Conservation (phyloP, 805 yeast genomes). For the Blastobotrys muscicola region DNA sequence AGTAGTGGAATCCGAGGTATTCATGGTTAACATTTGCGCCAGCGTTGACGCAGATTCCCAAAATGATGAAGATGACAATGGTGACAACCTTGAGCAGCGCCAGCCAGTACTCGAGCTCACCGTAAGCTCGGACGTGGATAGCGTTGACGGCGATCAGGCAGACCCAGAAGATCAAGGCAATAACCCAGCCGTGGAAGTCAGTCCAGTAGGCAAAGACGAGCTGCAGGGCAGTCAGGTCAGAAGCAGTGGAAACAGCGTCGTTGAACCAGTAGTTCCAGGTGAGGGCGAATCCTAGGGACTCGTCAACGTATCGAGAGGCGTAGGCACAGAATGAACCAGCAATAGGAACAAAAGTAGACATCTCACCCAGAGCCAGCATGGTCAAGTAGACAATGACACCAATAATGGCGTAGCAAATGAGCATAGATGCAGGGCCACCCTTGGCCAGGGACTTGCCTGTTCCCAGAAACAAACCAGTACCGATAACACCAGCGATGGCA, state of each 20-base stretch:
- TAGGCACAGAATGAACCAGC: conserved; percentile 45
- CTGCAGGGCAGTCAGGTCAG: conserved; percentile 40
- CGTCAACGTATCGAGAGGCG: conserved; percentile 41
- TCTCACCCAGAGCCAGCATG: conserved; percentile 46
- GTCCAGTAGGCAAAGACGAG: conserved; percentile 39
- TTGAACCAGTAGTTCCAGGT: conserved; percentile 43
- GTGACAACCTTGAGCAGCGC: conserved; percentile 56
- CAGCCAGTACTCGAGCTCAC: conserved; percentile 61
- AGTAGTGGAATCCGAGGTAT: conserved; percentile 43
- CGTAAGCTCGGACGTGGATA: conserved; percentile 43
- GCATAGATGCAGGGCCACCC: conserved; percentile 46
- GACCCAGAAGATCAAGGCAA: conserved; percentile 46
- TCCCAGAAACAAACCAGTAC: conserved; percentile 51
- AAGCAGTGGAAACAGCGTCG: conserved; percentile 40
- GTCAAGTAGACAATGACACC: conserved; percentile 45
- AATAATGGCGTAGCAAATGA: conserved; percentile 40
- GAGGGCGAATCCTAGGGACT: conserved; percentile 44
- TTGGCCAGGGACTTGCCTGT: conserved; percentile 39
- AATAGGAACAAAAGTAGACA: conserved; percentile 46
- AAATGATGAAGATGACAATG: conserved; percentile 51
- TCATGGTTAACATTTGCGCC: conserved; percentile 46
- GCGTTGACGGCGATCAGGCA: conserved; percentile 37
- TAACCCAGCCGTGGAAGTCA: conserved; percentile 39
- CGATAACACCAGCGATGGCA: conserved; percentile 70
- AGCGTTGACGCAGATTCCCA: conserved; percentile 47